Base-by-base conservation (phyloP, 73 alveolate species). In the Symbiodinium natans region DNA sequence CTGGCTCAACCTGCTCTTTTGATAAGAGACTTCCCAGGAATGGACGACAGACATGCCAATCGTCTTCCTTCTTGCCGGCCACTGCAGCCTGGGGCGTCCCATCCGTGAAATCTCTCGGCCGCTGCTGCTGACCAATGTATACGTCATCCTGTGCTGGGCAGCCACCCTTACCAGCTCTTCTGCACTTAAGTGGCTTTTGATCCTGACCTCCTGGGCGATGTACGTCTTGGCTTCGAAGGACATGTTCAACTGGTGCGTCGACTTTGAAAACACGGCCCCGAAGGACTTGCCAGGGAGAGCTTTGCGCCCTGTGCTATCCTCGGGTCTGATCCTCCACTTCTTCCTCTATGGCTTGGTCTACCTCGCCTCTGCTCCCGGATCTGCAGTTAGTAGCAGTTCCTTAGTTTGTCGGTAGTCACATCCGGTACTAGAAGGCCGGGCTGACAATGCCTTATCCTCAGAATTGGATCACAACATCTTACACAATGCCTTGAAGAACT, bases 41-140 rank as follows among this genome's bases (percentile, higher is more conserved):
- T 63, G 80, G 80, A 63, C 80, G 9, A 36, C 80, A n/a, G 27
- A 33, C 2, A 34, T 74, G 84, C 84, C 84, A 29, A 74, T 74
- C 80, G 4, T 29, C 36, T 63, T 74, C 84, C 19, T 74, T 11
- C 84, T 33, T 74, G 43, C 42, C 31, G 84, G 40, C 31, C 11
- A 34, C n/a, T 34, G 84, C 31, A 29, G 84, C 84, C 42, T 74
- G 17, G 84, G 84, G 33, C 84, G 84, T 13, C 84, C 84, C 41
- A 11, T 74, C 84, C 29, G 33, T 23, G 84, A 74, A 43, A 74
- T 74, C 41, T 74, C 84, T 10, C 84, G 84, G 43, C 84, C 84
- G 25, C 84, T 74, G 84, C 31, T 74, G 48, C 43, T 74, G 84
- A 74, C 84, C 84, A 74, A 74, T 43, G 31, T 29, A 2, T 74